Evolutionary conservation across 441 rosid species (phyloP), one percentile per base, ranked within the genome.

Genomic region (Gossypium schwendimanii): DNA sequence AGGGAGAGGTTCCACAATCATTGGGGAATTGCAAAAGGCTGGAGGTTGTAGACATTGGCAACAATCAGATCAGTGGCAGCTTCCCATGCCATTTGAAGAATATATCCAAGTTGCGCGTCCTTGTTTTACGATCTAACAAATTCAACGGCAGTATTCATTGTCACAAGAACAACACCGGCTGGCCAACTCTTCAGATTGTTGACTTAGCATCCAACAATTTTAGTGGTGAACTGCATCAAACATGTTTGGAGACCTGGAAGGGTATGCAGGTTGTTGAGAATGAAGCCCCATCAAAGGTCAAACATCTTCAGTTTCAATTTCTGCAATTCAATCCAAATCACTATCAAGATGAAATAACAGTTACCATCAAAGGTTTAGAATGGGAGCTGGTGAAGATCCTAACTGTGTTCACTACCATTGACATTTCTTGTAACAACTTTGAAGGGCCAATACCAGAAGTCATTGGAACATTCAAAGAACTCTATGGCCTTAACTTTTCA

Each of bases 351-450:
- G 41, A 76, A 2, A 1, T 89, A 60, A 83, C 82, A 4, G 76
- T 90, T 0, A 84, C 85, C 73, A 2, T 54, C 80, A 92, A 87
- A 80, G 94, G 94, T 52, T 54, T 63, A 23, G 60, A 78, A 52
- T 10, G 82, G 82, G 77, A 84, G 73, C 69, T 85, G 1, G 75
- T 74, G 53, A 86, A 85, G 64, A 88, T 92, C 57, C 81, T 87
- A 47, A 81, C 85, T 0, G 0, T 83, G 0, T 87, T 86, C 55
- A 80, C 82, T 0, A 65, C 86, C 66, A 73, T 79, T 6, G 88
- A 87, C 60, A 52, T 87, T 14, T 85, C 91, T 1, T 12, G 62
- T 2, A 87, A 87, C 80, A 66, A n/a, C 2, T 50, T 89, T 1
- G 50, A 69, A 3, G 87, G 91, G 55, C 26, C 6, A 3, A 77